Percentiles rank a stretch among this genome's conserved stretches.
phyloP scores from a whole-genome alignment of 1,284 basidiomycete species.

The Anthracocystis walkeri region DNA sequence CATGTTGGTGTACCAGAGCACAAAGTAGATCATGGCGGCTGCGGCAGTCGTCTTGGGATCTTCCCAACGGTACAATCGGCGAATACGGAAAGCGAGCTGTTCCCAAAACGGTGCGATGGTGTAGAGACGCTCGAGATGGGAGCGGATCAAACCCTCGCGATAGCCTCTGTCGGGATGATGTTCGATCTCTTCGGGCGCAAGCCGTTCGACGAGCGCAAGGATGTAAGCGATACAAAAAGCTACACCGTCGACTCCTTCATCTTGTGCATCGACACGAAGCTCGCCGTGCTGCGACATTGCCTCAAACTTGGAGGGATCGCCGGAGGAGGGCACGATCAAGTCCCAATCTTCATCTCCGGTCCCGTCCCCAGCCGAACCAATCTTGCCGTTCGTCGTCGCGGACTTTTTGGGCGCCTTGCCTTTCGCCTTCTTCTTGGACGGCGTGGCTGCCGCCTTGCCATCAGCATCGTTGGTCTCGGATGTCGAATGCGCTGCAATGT shows the following conservation, averaged over 20 bases:
- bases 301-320: conserved; percentile 5
- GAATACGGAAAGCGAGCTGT: conserved; percentile 48
- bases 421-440: conserved; percentile 33
- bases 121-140: conserved; percentile 67
- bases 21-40: conserved; percentile 68
- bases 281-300: conserved; percentile 30
- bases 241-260: conserved; percentile 62
- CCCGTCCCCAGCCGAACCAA: not conserved
- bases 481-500: not conserved
- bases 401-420: conserved; percentile 23
- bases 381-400: conserved; percentile 4
- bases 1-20: conserved; percentile 68
- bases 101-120: conserved; percentile 69
- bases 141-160: conserved; percentile 63
- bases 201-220: conserved; percentile 63
- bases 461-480: conserved; percentile 11
- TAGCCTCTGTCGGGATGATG: conserved; percentile 62
- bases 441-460: not conserved
- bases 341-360: conserved; percentile 47
- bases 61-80: conserved; percentile 51
- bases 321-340: conserved; percentile 41
- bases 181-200: conserved; percentile 68
- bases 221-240: conserved; percentile 68
- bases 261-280: conserved; percentile 54
- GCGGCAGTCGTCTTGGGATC: conserved; percentile 56